Evolutionary conservation across 768 basidiomycete genomes (phyloP).

Genomic region (Coprinopsis cinerea): DNA sequence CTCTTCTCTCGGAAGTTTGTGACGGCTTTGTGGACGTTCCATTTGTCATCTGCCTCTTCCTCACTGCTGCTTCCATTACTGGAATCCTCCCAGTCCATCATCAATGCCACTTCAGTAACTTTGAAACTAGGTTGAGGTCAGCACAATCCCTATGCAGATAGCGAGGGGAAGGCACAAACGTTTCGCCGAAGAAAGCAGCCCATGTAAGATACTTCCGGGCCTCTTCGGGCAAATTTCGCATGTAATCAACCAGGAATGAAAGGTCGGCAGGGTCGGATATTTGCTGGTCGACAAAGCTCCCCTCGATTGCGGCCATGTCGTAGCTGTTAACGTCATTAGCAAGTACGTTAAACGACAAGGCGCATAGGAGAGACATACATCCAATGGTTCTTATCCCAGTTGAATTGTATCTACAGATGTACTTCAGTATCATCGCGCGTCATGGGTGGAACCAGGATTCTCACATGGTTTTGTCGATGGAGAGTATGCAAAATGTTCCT

Average conservation of each 20-base stretch:
- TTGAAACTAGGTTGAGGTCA: constrained; percentile 45
- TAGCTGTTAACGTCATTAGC: constrained; percentile 30
- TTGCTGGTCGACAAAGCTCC: constrained; percentile 44
- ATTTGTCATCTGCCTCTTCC: constrained; percentile 45
- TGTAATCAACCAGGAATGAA: constrained; percentile 51
- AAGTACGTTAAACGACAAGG: not conserved
- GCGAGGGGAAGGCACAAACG: constrained; percentile 33
- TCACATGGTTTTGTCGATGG: constrained; percentile 56
- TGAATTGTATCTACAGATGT: constrained; percentile 49
- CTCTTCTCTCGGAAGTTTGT: constrained; percentile 39
- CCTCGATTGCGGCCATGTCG: constrained; percentile 51
- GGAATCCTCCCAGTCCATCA: constrained; percentile 71
- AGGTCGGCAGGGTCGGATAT: constrained; percentile 58
- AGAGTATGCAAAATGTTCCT: constrained; percentile 58
- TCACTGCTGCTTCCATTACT: constrained; percentile 45
- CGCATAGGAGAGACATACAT: constrained; percentile 36
- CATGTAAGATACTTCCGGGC: constrained; percentile 62
- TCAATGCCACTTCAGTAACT: constrained; percentile 63
- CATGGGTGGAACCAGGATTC: constrained; percentile 16
- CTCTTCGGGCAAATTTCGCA: constrained; percentile 57
- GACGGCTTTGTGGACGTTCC: constrained; percentile 48
- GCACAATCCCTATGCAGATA: not conserved
- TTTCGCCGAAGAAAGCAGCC: constrained; percentile 71
- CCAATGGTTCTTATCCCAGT: constrained; percentile 64
- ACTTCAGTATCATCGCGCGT: not conserved